Percentiles rank a stretch among this genome's conserved stretches.
phyloP scores from a whole-genome alignment of 768 basidiomycete species.

The Suillus alpinus region DNA sequence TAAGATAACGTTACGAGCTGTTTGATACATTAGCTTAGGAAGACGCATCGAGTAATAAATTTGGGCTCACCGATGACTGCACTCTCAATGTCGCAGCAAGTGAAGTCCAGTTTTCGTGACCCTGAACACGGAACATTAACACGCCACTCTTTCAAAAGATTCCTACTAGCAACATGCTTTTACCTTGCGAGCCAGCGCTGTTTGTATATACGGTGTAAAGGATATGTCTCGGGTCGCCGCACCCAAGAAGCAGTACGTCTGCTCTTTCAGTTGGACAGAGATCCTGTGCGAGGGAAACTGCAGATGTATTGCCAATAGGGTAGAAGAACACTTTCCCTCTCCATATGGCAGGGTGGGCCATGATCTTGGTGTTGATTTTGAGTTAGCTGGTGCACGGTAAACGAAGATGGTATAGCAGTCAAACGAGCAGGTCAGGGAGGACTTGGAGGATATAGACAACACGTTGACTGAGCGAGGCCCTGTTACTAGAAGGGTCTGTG shows the following conservation, averaged over 20 bases:
- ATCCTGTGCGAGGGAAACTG: constrained; percentile 46
- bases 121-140: constrained; percentile 10
- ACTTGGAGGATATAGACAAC: background rate
- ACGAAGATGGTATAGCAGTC: background rate
- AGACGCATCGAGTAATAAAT: background rate
- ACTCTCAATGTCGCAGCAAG: constrained; percentile 28
- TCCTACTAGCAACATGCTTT: background rate
- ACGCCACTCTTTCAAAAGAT: background rate
- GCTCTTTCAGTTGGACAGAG: constrained; percentile 47
- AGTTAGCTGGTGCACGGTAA: background rate
- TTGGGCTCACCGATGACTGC: constrained; percentile 27
- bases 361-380: constrained; percentile 12
- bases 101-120: constrained; percentile 24
- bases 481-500: too few species aligned
- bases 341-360: constrained; percentile 47
- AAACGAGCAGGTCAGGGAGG: background rate
- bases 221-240: constrained; percentile 55
- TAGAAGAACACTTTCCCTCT: constrained; percentile 50
- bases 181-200: background rate
- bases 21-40: background rate
- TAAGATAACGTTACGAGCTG: constrained; percentile 28
- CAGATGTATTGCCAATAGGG: constrained; percentile 57
- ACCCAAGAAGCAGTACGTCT: constrained; percentile 51
- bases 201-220: constrained; percentile 43
- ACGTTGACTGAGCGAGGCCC: background rate